A percentile compares a stretch with the other conserved stretches of the same genome.
Evolutionary conservation across 2,329 filamentous ascomycete genomes (phyloP).

Genomic region (Pyrenochaeta sp.): DNA sequence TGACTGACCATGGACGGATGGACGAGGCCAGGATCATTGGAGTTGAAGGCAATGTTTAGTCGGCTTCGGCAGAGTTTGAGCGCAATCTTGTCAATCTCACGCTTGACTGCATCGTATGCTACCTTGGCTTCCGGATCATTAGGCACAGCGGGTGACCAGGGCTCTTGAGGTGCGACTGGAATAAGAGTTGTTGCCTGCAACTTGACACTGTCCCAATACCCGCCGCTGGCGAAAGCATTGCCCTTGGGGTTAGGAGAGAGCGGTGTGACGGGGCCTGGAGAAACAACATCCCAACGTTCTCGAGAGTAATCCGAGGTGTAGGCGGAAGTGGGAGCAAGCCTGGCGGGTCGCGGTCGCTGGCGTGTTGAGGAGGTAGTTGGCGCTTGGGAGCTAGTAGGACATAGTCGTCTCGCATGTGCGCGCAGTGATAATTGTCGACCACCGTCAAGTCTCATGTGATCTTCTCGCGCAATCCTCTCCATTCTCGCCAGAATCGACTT

Average conservation of each 20-base stretch:
- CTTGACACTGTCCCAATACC: conserved; percentile 23
- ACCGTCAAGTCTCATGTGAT: conserved; percentile 3
- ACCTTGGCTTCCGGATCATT: conserved; percentile 3
- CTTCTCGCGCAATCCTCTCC: conserved; percentile 8
- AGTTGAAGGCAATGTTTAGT: neutral
- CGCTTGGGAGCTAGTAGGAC: conserved; percentile 3
- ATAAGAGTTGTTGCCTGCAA: conserved; percentile 1
- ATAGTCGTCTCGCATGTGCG: neutral
- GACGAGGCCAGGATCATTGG: conserved; percentile 7
- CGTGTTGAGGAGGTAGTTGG: neutral
- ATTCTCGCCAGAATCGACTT: conserved; percentile 6
- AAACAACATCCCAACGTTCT: conserved; percentile 24
- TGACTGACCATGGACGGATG: conserved; percentile 12
- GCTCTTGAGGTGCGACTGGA: conserved; percentile 5
- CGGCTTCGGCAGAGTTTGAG: conserved; percentile 16
- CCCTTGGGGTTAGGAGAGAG: conserved; percentile 16
- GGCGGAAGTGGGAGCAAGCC: neutral
- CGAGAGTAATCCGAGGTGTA: conserved; percentile 11
- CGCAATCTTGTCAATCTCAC: conserved; percentile 4
- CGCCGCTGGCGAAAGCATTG: conserved; percentile 28
- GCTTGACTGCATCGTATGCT: conserved; percentile 7
- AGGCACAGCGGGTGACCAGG: conserved; percentile 1
- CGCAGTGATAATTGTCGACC: neutral
- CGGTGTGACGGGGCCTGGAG: conserved; percentile 18
- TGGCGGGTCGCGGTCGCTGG: neutral